Conservation (phyloP, 257 asterid genomes). For the Orobanche coerulescens region DNA sequence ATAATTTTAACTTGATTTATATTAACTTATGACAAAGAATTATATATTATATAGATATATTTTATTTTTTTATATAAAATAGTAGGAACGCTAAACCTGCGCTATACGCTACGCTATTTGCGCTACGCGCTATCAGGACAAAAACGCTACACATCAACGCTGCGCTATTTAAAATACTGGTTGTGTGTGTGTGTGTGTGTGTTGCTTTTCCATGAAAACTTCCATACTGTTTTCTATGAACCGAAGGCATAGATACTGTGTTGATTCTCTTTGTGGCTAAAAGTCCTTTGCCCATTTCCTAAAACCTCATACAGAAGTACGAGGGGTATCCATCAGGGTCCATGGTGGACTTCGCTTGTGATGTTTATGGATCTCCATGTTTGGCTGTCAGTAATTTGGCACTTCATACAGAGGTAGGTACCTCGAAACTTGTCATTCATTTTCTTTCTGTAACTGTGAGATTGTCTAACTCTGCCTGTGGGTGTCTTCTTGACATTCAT, state of each 20-base stretch:
- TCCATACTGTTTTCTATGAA: no score
- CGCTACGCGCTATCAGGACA: no score
- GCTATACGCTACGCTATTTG: no score
- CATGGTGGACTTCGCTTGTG: conserved; percentile 93
- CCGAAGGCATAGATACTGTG: no score
- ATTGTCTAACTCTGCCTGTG: no score
- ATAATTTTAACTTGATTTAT: no score
- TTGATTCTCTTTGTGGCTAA: conserved; percentile 1
- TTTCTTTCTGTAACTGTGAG: no score
- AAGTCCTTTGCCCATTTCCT: neutral
- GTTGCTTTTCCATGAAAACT: neutral
- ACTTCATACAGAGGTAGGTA: conserved; percentile 71
- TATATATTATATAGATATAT: no score
- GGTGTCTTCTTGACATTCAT: no score
- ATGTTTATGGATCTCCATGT: conserved; percentile 80
- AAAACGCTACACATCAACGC: neutral
- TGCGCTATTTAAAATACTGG: neutral
- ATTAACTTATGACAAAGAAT: no score
- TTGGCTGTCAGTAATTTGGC: conserved; percentile 84
- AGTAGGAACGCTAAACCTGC: no score
- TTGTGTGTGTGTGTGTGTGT: neutral
- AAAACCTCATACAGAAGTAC: conserved; percentile 43
- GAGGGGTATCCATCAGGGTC: conserved; percentile 97
- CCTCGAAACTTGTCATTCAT: conserved; percentile 6
- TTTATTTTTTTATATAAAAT: no score